Percentiles rank a stretch among this genome's conserved stretches.
phyloP scores from a whole-genome alignment of 2,329 filamentous ascomycete genomes.

The Tolypocladium paradoxum region DNA sequence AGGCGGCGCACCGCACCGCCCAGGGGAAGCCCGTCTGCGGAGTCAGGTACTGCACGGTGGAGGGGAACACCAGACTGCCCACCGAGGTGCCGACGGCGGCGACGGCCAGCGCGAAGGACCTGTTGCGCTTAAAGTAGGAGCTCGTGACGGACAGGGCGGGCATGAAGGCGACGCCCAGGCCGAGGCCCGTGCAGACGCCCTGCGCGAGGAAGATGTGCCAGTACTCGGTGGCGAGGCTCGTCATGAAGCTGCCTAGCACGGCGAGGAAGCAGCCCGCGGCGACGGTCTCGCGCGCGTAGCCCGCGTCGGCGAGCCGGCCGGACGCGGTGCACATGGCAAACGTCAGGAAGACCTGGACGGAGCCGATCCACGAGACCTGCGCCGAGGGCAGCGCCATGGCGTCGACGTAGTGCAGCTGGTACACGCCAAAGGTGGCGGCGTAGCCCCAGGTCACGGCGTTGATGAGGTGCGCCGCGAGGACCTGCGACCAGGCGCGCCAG shows the following conservation, averaged over 20 bases:
- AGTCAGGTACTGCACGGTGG: slow-evolving; percentile 45
- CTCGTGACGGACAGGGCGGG: slow-evolving; percentile 49
- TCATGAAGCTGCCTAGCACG: slow-evolving; percentile 37
- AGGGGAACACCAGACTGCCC: slow-evolving; percentile 45
- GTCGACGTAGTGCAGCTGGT: slow-evolving; percentile 40
- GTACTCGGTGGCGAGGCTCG: slow-evolving; percentile 32
- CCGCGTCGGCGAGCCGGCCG: slow-evolving; percentile 39
- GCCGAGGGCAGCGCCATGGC: slow-evolving; percentile 21
- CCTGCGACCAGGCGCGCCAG: slow-evolving; percentile 37
- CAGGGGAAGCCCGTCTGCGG: slow-evolving; percentile 50
- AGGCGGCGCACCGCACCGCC: slow-evolving; percentile 53
- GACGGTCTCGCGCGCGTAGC: slow-evolving; percentile 32
- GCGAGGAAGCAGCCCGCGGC: slow-evolving; percentile 28
- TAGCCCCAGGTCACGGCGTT: slow-evolving; percentile 41
- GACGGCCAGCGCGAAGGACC: slow-evolving; percentile 48
- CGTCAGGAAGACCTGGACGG: slow-evolving; percentile 38
- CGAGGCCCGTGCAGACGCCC: slow-evolving; percentile 39
- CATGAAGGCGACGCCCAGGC: slow-evolving; percentile 46
- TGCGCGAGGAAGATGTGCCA: slow-evolving; percentile 45
- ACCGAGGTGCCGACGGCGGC: slow-evolving; percentile 48
- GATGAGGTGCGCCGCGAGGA: slow-evolving; percentile 34
- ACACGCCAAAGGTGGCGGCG: slow-evolving; percentile 36
- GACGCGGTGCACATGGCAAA: slow-evolving; percentile 37
- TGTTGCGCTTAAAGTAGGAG: slow-evolving; percentile 47
- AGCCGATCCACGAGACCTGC: slow-evolving; percentile 35